Evolutionary conservation across 768 basidiomycete genomes (phyloP).

Genomic region (Kondoa malvinella): DNA sequence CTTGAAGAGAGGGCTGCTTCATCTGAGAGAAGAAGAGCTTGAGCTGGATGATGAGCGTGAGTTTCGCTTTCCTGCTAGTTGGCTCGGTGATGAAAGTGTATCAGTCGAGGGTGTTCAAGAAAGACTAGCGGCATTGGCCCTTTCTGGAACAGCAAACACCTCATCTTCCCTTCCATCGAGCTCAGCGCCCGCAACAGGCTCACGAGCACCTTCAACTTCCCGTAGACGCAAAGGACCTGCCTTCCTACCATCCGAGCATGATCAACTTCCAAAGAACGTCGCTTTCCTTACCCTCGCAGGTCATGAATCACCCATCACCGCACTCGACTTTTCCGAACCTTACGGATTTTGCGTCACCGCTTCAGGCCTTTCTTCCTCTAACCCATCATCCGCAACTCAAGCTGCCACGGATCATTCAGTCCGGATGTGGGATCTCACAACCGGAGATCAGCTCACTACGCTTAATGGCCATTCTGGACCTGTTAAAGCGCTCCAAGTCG

Average conservation of each 20-base stretch:
- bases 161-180: slow-evolving; percentile 1
- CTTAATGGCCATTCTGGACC: slow-evolving; percentile 44
- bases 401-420: slow-evolving; percentile 48
- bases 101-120: slow-evolving; percentile 84
- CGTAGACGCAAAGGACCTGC: slow-evolving; percentile 50
- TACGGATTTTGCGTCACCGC: slow-evolving; percentile 85
- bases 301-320: slow-evolving; percentile 32
- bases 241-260: slow-evolving; percentile 92
- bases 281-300: slow-evolving; percentile 69
- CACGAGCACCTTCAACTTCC: slow-evolving; percentile 10
- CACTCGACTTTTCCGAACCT: slow-evolving; percentile 89
- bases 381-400: slow-evolving; percentile 1
- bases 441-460: slow-evolving; percentile 69
- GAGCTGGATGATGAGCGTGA: slow-evolving; percentile 90
- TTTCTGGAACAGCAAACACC: slow-evolving; percentile 5
- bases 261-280: slow-evolving; percentile 77
- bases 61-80: slow-evolving; percentile 29
- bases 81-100: neutral
- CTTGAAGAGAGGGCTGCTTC: slow-evolving; percentile 64
- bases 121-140: slow-evolving; percentile 38
- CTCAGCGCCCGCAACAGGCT: neutral
- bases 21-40: slow-evolving; percentile 81
- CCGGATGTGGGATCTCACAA: slow-evolving; percentile 83
- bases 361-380: slow-evolving; percentile 41
- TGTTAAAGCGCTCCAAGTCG: slow-evolving; percentile 83